Percentiles rank a stretch among this genome's conserved stretches.
Evolutionary conservation across 2,329 filamentous ascomycete species (phyloP).

Genomic region (Podosphaera aphanis): DNA sequence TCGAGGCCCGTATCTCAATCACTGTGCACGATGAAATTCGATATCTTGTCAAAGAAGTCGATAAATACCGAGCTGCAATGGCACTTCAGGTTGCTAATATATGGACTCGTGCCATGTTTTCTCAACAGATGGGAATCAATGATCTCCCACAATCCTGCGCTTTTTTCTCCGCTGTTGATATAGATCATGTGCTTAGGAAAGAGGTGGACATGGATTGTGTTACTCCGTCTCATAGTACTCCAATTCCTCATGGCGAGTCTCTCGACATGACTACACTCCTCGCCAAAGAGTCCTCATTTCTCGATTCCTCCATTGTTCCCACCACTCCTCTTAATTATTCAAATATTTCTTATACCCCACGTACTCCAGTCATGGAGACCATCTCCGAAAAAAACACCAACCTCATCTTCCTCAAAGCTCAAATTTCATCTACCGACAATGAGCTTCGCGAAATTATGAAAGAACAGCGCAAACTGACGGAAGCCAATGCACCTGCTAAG

Average conservation of each 20-base stretch:
- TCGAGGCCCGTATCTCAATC: constrained; percentile 66
- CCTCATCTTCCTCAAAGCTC: constrained; percentile 53
- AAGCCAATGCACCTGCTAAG: constrained; percentile 6
- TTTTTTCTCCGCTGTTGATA: constrained; percentile 86
- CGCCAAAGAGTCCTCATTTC: constrained; percentile 37
- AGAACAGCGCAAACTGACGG: constrained; percentile 17
- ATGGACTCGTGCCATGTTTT: constrained; percentile 95
- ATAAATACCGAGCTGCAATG: constrained; percentile 77
- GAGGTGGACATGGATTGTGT: constrained; percentile 96
- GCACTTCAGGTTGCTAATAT: constrained; percentile 83
- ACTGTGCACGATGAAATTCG: constrained; percentile 96
- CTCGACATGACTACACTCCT: constrained; percentile 65
- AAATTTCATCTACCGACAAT: constrained; percentile 51
- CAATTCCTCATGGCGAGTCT: constrained; percentile 68
- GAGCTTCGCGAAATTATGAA: constrained; percentile 55
- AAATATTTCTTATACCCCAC: constrained; percentile 41
- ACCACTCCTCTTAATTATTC: constrained; percentile 31
- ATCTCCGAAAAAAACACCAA: constrained; percentile 24
- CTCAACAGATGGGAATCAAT: constrained; percentile 85
- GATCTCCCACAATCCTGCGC: constrained; percentile 86
- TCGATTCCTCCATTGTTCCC: constrained; percentile 43
- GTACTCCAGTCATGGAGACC: constrained; percentile 57
- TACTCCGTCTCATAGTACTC: constrained; percentile 59
- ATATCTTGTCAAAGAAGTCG: constrained; percentile 65
- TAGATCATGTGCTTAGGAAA: constrained; percentile 87